phyloP scores from a whole-genome alignment of 225 moss, liverwort and hornwort species.

The Bryum argenteum region DNA sequence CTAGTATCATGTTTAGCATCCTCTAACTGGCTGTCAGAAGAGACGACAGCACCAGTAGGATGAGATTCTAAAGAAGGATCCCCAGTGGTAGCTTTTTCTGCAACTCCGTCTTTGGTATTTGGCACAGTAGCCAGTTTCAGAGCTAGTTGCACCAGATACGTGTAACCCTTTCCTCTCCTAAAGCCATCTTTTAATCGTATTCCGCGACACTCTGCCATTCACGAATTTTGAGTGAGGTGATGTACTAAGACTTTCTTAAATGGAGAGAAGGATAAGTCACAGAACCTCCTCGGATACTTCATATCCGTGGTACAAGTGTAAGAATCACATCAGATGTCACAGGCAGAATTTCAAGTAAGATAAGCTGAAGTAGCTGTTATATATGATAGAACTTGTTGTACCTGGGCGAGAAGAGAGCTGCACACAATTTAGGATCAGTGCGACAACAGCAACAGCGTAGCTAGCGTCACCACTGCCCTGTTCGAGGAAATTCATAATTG shows the following conservation, averaged over 20 bases:
- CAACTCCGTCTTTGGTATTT: constrained; percentile 14
- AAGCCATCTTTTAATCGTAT: constrained; percentile 67
- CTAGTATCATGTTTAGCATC: constrained; percentile 29
- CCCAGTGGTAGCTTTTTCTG: constrained; percentile 4
- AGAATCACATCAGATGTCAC: constrained; percentile 13
- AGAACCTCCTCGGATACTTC: background rate
- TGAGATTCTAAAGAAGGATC: constrained; percentile 16
- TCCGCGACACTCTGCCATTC: constrained; percentile 63
- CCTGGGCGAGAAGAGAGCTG: constrained; percentile 77
- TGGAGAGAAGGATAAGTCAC: background rate
- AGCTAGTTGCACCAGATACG: constrained; percentile 65
- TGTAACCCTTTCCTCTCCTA: constrained; percentile 73
- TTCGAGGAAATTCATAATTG: constrained; percentile 69
- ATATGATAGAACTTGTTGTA: constrained; percentile 28
- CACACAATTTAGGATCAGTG: constrained; percentile 74
- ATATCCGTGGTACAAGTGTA: background rate
- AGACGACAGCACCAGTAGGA: background rate
- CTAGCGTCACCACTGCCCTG: constrained; percentile 63
- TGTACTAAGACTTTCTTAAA: constrained; percentile 1
- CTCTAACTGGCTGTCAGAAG: constrained; percentile 14
- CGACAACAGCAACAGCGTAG: constrained; percentile 67
- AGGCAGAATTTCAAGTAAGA: constrained; percentile 14
- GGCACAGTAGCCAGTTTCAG: constrained; percentile 49
- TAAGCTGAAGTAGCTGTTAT: constrained; percentile 10
- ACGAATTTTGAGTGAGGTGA: constrained; percentile 20